phyloP scores from a whole-genome alignment of 148 eudicot species.

The Polygonum maritimum region DNA sequence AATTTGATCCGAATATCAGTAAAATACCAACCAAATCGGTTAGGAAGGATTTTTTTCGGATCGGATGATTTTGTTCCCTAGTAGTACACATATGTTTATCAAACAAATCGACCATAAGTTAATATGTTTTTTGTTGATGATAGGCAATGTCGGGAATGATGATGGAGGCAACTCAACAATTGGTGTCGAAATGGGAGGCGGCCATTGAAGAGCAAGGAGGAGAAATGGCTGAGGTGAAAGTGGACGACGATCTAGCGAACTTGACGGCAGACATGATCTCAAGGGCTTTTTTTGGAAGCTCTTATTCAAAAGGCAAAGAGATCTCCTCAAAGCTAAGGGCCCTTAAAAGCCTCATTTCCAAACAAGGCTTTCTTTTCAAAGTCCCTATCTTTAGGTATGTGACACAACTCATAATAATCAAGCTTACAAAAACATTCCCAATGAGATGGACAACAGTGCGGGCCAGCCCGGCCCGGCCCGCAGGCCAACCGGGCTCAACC shows the following conservation, averaged over 20 bases:
- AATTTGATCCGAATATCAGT: too few relatives aligned
- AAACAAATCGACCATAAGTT: neutral
- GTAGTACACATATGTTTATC: neutral
- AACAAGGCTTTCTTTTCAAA: conserved; percentile 10
- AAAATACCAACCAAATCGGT: too few relatives aligned
- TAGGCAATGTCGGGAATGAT: conserved; percentile 51
- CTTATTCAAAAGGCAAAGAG: conserved; percentile 38
- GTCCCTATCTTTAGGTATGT: neutral
- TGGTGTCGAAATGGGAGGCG: conserved; percentile 37
- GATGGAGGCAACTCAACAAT: conserved; percentile 26
- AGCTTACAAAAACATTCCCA: too few relatives aligned
- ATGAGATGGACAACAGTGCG: too few relatives aligned
- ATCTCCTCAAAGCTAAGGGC: conserved; percentile 38
- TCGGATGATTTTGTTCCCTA: too few relatives aligned
- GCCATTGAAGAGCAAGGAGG: conserved; percentile 22
- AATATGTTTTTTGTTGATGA: too few relatives aligned
- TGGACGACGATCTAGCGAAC: conserved; percentile 43
- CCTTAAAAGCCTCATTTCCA: conserved; percentile 35
- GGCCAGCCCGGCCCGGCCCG: too few relatives aligned
- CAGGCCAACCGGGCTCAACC: too few relatives aligned
- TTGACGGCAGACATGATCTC: conserved; percentile 62
- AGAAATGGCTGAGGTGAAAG: conserved; percentile 21
- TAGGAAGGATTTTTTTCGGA: too few relatives aligned
- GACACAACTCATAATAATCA: neutral
- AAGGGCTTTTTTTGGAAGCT: conserved; percentile 58